Conservation (phyloP, 768 basidiomycete genomes). For the Lentinula aciculospora region DNA sequence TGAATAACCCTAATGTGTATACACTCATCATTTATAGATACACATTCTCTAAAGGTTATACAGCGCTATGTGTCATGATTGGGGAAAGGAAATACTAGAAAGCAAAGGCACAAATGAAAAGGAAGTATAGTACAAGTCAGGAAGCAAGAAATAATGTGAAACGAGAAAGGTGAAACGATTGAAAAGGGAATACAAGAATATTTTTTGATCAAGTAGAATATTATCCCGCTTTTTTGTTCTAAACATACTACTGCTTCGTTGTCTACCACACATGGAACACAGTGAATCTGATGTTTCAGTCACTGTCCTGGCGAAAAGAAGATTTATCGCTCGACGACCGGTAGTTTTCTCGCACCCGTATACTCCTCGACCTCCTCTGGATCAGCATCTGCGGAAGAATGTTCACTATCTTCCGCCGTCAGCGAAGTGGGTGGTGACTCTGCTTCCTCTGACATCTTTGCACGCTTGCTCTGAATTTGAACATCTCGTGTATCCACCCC, state of each 20-base stretch:
- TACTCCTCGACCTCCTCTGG: not conserved
- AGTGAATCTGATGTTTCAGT: not conserved
- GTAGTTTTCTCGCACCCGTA: not conserved
- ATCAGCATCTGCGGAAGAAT: not conserved
- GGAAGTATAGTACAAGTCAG: not conserved
- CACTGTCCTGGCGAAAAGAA: not conserved
- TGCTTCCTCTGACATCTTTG: conserved; percentile 5
- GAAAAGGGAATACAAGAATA: not conserved
- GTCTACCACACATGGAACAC: not conserved
- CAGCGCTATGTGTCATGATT: not conserved
- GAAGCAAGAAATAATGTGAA: not conserved
- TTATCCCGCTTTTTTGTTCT: not conserved
- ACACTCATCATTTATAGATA: not conserved
- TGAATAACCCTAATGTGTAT: too few species aligned
- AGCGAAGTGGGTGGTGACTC: conserved; percentile 5
- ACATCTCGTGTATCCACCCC: not conserved
- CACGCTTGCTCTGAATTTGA: not conserved
- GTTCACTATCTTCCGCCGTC: conserved; percentile 5
- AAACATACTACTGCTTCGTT: not conserved
- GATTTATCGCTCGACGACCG: not conserved
- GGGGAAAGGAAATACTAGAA: not conserved
- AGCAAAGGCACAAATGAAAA: not conserved
- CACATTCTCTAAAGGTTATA: not conserved
- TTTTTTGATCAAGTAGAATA: not conserved
- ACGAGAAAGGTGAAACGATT: not conserved